A percentile compares a stretch with the other conserved stretches of the same genome.
These are phyloP conservation scores for Calocybe cyanea DNA, from an alignment of 768 basidiomycete genomes.

Conservation along the genomic window DNA sequence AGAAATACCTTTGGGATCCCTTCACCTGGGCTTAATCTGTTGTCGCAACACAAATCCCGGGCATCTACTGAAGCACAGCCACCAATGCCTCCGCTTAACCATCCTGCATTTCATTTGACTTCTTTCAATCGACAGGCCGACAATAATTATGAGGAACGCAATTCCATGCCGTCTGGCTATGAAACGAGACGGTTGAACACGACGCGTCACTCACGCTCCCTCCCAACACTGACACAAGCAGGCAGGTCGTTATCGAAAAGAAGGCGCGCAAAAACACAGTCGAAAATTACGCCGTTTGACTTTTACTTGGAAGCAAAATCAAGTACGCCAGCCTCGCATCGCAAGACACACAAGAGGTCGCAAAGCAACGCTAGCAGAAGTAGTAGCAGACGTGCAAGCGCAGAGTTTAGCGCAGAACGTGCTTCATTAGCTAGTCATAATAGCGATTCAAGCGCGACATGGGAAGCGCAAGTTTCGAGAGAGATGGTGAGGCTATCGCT, in stretches of 20 bases:
- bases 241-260: slow-evolving; percentile 3
- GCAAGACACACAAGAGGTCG: slow-evolving; percentile 21
- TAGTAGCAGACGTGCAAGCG: slow-evolving; percentile 47
- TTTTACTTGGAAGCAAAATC: slow-evolving; percentile 8
- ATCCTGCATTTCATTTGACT: slow-evolving; percentile 30
- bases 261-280: slow-evolving; percentile 15
- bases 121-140: neutral
- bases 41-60: slow-evolving; percentile 18
- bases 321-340: slow-evolving; percentile 10
- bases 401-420: slow-evolving; percentile 53
- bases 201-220: slow-evolving; percentile 20
- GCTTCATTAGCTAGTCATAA: slow-evolving; percentile 29
- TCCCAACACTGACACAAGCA: slow-evolving; percentile 19
- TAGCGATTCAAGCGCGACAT: slow-evolving; percentile 36
- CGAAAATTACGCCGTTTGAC: slow-evolving; percentile 8
- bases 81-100: slow-evolving; percentile 53
- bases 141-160: neutral
- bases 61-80: slow-evolving; percentile 36
- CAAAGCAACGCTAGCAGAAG: slow-evolving; percentile 28
- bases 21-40: slow-evolving; percentile 28
- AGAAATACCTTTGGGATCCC: slow-evolving; percentile 31
- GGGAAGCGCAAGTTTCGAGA: slow-evolving; percentile 58
- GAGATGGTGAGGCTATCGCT: slow-evolving; percentile 52
- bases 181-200: neutral
- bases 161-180: slow-evolving; percentile 4